These are phyloP conservation scores for Scenedesmus sp. DNA, from an alignment of 163 green algal species.

Conservation along the genomic window DNA sequence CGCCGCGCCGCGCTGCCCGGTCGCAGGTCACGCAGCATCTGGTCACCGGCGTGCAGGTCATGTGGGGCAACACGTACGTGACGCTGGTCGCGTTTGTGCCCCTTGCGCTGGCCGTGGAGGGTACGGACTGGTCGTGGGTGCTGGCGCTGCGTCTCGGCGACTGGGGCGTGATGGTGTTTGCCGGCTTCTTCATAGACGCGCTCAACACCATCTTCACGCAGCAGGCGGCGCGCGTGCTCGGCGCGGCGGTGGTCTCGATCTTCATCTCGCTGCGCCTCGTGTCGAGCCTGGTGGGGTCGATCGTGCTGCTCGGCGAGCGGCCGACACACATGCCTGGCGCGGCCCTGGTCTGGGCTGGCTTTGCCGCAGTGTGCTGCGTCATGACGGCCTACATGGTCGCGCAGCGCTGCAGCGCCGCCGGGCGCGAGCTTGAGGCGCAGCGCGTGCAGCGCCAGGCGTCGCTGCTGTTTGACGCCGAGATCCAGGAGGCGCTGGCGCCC, in stretches of 20 bases:
- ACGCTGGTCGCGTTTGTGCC: conserved; percentile 2
- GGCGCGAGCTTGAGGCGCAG: too few relatives aligned
- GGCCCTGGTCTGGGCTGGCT: conserved; percentile 10
- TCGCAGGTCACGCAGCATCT: conserved; percentile 7
- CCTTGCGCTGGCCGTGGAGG: neutral
- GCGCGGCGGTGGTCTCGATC: conserved; percentile 1
- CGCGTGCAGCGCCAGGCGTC: neutral
- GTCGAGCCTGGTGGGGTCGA: conserved; percentile 2
- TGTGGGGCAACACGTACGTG: conserved; percentile 15
- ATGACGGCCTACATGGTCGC: conserved; percentile 9
- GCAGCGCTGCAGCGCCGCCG: conserved; percentile 1
- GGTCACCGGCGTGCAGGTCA: conserved; percentile 5
- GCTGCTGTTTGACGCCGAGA: too few relatives aligned
- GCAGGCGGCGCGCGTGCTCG: neutral
- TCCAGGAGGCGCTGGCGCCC: too few relatives aligned
- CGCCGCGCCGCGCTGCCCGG: neutral
- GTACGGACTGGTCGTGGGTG: conserved; percentile 24
- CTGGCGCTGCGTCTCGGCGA: neutral
- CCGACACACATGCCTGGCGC: neutral
- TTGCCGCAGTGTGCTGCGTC: neutral
- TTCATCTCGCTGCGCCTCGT: conserved; percentile 13
- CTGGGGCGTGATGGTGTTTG: conserved; percentile 8
- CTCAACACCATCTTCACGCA: neutral
- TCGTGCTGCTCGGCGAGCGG: conserved; percentile 4
- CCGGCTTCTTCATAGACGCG: conserved; percentile 3